Evolutionary conservation across 805 yeast species (phyloP), one percentile per base, ranked within the genome.

Genomic region (Pichia occidentalis): DNA sequence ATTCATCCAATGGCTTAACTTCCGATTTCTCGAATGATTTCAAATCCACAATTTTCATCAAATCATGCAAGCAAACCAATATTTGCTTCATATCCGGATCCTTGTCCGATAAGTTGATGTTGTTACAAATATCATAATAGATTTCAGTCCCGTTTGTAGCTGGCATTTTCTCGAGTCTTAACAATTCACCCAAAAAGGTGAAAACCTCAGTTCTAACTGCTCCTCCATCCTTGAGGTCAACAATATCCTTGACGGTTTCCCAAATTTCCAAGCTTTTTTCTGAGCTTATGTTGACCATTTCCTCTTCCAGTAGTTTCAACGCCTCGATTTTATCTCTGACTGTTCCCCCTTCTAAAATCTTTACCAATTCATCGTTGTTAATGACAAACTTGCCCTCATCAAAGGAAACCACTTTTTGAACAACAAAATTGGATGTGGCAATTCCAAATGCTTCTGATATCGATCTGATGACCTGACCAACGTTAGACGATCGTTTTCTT

Each of bases 241-340:
- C 65, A 54, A 80, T 57, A 35, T 69, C 73, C 42, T 72, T 63
- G 0, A 81, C 79, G 36, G 77, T 60, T 54, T 79, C 75, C 95
- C 95, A 85, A 2, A 85, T 66, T 44, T 82, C 87, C 0, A 85
- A 77, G 4, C 84, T 67, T 3, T 81, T 71, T 0, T 79, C 66
- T 3, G 77, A 68, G 3, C 78, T 63, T 34, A 67, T 68, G 33
- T 67, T 71, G 17, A 68, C 68, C 2, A 85, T 56, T 3, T 75
- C 63, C 2, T 67, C 67, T 6, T 71, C 60, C 29, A 85, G 57
- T 16, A 67, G 57, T 2, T 62, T 63, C 0, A 83, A 77, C 0
- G 82, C 77, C 1, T 68, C 62, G 1, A 71, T 63, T 43, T 78
- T 60, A 14, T 53, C 60, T 8, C 28, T 19, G 0, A 39, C 32